Evolutionary conservation across 2,329 filamentous ascomycete species (phyloP), one percentile per base, ranked within the genome.

Genomic region (Epichloe glyceriae): DNA sequence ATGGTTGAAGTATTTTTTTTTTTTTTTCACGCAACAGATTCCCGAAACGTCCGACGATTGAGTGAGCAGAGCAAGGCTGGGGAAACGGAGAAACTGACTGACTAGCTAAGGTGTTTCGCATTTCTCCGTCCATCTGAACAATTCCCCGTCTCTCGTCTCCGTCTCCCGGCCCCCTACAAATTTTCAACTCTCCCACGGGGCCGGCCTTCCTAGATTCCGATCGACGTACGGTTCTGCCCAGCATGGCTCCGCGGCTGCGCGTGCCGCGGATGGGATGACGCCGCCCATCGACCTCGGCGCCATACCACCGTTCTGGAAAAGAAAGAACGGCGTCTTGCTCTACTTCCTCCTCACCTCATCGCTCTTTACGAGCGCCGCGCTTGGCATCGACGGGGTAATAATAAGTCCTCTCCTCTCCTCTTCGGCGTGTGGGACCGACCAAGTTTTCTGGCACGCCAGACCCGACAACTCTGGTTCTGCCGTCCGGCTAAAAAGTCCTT

Each of bases 341-440:
- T 71, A 71, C 55, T 70, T 71, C 38, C 56, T 71, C 3, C 62
- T 71, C 15, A 71, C 69, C 0, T 71, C 69, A 0, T 71, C 69
- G 4, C 60, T 70, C 1, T 55, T 71, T 34, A 66, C 69, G 35
- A 71, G 68, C 52, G 65, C 67, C 22, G 67, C 69, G 3, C 59
- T 69, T 30, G 69, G 69, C 14, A 70, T 71, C 41, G 69, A 71
- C 39, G 69, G 69, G 17, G 66, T 68, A 59, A 30, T 10, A 30
- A 30, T 3, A 3, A 55, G 65, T 61, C n/a, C 12, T 3, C 7
- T n/a, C 19, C 42, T 41, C 12, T 30, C 2, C n/a, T 11, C 8
- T 4, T 49, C 15, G 42, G 11, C 30, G 8, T 30, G 8, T 45
- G 14, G 42, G 20, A 45, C 42, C 42, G 30, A 45, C 15, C 33